Conservation (phyloP, 2,329 filamentous ascomycete genomes). For the Fusarium sarcochroum region DNA sequence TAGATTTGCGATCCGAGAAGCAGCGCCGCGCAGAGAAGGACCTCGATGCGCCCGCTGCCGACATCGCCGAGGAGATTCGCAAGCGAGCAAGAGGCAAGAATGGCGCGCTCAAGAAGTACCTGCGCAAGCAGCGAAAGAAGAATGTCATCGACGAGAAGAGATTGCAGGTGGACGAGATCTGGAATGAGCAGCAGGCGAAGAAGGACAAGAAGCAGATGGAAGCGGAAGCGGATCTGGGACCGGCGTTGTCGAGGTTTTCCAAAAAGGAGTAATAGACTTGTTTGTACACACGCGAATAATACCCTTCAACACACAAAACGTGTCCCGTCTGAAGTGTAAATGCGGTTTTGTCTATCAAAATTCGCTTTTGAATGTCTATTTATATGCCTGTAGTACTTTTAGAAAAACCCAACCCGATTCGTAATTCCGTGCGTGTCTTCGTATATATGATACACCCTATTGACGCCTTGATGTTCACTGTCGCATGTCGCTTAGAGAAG, state of each 20-base stretch:
- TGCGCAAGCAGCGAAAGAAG: slow-evolving; percentile 91
- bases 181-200: slow-evolving; percentile 78
- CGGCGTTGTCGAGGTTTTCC: slow-evolving; percentile 88
- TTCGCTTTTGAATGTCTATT: slow-evolving; percentile 22
- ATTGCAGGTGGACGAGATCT: slow-evolving; percentile 86
- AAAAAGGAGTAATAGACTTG: slow-evolving; percentile 68
- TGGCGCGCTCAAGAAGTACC: slow-evolving; percentile 85
- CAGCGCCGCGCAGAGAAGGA: slow-evolving; percentile 83
- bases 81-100: slow-evolving; percentile 92
- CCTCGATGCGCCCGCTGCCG: slow-evolving; percentile 75
- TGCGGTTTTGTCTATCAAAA: slow-evolving; percentile 21
- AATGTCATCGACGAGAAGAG: slow-evolving; percentile 98
- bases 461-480: background rate
- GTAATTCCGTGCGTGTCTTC: slow-evolving; percentile 14
- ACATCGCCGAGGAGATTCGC: slow-evolving; percentile 72
- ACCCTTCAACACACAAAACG: slow-evolving; percentile 37
- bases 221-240: slow-evolving; percentile 81
- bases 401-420: slow-evolving; percentile 22
- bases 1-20: slow-evolving; percentile 85
- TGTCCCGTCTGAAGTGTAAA: slow-evolving; percentile 2
- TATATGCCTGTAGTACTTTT: slow-evolving; percentile 29
- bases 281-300: slow-evolving; percentile 46
- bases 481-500: slow-evolving; percentile 69
- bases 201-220: slow-evolving; percentile 74
- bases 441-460: slow-evolving; percentile 15